These are phyloP conservation scores for Kurtzmaniella cleridarum DNA, from an alignment of 805 yeast genomes.

Conservation along the genomic window DNA sequence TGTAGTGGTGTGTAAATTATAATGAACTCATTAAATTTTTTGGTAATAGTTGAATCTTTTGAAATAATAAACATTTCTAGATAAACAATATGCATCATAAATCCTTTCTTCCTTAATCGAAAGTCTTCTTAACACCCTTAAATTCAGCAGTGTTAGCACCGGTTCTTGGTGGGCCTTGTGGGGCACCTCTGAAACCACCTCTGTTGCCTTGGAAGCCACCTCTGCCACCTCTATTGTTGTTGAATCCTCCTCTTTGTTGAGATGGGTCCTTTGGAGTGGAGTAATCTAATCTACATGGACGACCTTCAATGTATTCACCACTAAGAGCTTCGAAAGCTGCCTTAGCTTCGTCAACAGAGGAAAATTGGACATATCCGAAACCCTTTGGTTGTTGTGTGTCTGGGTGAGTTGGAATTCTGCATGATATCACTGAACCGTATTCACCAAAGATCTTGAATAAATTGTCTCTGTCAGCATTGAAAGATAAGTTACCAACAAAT, in stretches of 20 bases:
- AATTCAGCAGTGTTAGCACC: conserved; percentile 62
- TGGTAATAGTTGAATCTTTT: not conserved
- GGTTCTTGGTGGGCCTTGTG: conserved; percentile 57
- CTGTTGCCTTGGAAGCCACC: conserved; percentile 25
- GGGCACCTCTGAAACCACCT: conserved; percentile 24
- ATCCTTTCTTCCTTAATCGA: conserved; percentile 44
- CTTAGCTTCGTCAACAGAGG: conserved; percentile 83
- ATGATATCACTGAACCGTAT: conserved; percentile 79
- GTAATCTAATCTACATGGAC: conserved; percentile 92
- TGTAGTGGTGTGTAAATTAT: not conserved
- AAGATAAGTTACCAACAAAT: conserved; percentile 93
- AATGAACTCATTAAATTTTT: not conserved
- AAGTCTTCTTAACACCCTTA: conserved; percentile 80
- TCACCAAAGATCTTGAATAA: conserved; percentile 69
- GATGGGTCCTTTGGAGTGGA: conserved; percentile 77
- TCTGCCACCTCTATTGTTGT: conserved; percentile 39
- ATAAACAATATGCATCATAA: not conserved
- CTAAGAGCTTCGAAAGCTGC: conserved; percentile 81
- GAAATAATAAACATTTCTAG: conserved; percentile 1
- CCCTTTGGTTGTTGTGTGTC: conserved; percentile 99
- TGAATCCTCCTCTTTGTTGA: conserved; percentile 34
- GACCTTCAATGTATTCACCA: conserved; percentile 85
- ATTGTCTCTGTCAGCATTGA: conserved; percentile 78
- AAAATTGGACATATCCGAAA: conserved; percentile 94
- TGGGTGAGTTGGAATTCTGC: conserved; percentile 96